Evolutionary conservation across 1,284 basidiomycete genomes (phyloP).

Genomic region (Leccinum subspadiceum): DNA sequence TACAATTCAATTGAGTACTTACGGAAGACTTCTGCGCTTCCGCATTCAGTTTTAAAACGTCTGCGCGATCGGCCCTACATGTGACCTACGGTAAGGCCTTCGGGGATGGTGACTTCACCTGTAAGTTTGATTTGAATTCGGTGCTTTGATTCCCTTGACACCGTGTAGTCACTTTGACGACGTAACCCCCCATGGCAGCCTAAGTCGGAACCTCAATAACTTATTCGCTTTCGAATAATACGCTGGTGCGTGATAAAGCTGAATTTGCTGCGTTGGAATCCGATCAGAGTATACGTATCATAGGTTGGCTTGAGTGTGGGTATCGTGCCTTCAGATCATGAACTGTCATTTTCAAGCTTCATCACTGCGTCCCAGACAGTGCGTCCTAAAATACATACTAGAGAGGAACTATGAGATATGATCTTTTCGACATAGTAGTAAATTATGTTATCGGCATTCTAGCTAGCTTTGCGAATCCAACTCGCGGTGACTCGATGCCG

Average conservation of each 20-base stretch:
- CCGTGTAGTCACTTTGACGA: not conserved
- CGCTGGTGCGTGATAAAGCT: not conserved
- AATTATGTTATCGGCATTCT: too few species aligned
- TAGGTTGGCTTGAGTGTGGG: too few species aligned
- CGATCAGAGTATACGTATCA: too few species aligned
- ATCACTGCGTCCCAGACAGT: too few species aligned
- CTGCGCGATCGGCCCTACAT: conserved; percentile 30
- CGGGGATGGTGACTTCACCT: not conserved
- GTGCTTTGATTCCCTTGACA: not conserved
- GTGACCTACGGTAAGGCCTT: not conserved
- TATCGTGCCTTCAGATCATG: too few species aligned
- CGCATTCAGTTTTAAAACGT: conserved; percentile 35
- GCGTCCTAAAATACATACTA: too few species aligned
- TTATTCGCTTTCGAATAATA: not conserved
- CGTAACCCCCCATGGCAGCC: not conserved
- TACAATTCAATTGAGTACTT: conserved; percentile 19
- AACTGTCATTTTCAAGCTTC: too few species aligned
- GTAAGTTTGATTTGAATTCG: not conserved
- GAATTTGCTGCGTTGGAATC: not conserved
- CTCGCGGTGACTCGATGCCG: too few species aligned
- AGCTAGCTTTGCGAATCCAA: too few species aligned
- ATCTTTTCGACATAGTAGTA: too few species aligned
- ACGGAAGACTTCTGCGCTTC: conserved; percentile 50
- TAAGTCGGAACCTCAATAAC: not conserved
- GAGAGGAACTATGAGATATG: too few species aligned